phyloP scores from a whole-genome alignment of 2,329 filamentous ascomycete genomes.

The Colletotrichum abscissum region DNA sequence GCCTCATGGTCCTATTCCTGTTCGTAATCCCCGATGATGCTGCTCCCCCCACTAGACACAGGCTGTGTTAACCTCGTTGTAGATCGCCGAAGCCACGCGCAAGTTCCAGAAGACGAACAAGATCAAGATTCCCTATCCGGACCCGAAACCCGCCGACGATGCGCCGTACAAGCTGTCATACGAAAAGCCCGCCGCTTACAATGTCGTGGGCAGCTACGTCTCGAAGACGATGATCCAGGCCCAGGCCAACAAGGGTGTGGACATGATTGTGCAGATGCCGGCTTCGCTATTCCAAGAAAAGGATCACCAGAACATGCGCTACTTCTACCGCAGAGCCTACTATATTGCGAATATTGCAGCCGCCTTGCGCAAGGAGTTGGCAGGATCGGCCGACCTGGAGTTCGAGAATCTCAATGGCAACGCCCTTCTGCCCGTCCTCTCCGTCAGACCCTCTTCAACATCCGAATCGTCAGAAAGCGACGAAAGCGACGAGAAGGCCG shows the following conservation, averaged over 20 bases:
- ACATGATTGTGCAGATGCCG: constrained; percentile 91
- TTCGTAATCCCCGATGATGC: constrained; percentile 46
- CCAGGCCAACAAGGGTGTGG: constrained; percentile 70
- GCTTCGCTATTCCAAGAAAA: constrained; percentile 86
- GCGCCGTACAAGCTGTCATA: constrained; percentile 86
- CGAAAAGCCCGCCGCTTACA: constrained; percentile 79
- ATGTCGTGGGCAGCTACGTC: constrained; percentile 90
- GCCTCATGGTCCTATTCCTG: constrained; percentile 60
- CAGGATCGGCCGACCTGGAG: constrained; percentile 64
- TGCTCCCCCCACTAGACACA: constrained; percentile 16
- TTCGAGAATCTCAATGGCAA: constrained; percentile 81
- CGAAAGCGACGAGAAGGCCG: constrained; percentile 38
- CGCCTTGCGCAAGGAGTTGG: constrained; percentile 70
- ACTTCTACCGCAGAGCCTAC: constrained; percentile 94
- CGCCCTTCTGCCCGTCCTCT: constrained; percentile 76
- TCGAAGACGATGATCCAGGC: constrained; percentile 78
- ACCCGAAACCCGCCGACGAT: constrained; percentile 80
- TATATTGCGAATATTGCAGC: constrained; percentile 86
- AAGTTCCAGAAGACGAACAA: constrained; percentile 75
- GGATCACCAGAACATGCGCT: constrained; percentile 91
- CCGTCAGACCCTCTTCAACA: constrained; percentile 51
- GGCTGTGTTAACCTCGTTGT: constrained; percentile 12
- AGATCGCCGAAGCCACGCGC: constrained; percentile 77
- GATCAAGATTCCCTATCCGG: constrained; percentile 84
- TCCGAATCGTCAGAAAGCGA: constrained; percentile 35